Evolutionary conservation across 768 basidiomycete species (phyloP), one percentile per base, ranked within the genome.

Genomic region (Rubroboletus pulcherrimus): DNA sequence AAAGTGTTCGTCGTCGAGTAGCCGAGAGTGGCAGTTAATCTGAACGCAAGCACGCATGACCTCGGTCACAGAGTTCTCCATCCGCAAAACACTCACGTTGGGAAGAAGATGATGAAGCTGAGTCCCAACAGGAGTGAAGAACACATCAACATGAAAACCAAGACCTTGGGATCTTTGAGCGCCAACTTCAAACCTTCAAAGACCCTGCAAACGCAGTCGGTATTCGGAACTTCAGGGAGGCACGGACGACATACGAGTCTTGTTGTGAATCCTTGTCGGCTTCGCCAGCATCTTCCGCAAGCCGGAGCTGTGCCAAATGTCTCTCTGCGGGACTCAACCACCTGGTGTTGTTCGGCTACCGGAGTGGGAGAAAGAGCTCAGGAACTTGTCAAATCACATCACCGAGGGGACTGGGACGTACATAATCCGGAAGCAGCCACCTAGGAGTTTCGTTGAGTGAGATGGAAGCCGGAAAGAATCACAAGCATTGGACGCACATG

Each of bases 241-340:
- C 12, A 37, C 31, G 39, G 40, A 40, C 14, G 14, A 73, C 82
- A 38, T 63, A 86, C 85, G 85, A 81, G 51, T 82, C 84, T 33
- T 76, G 70, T 0, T 65, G 65, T n/a, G 77, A 78, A 59, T 87
- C 85, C 60, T 78, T 69, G 59, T 87, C 85, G 0, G 84, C 84
- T 70, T 86, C 84, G 2, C 84, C 84, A 9, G 80, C 82, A 63
- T 87, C 85, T 61, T 87, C 86, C 0, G 85, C 81, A 15, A 87
- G 78, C 14, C 85, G 81, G 15, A 78, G 79, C 66, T 85, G 84
- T 3, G 85, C 85, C n/a, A 87, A 74, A 30, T 76, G 78, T 19
- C 77, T 74, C 55, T 86, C 79, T 8, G 72, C 68, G 0, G 75
- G 63, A 12, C 74, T 72, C 31, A 87, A 65, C 84, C 85, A 87